A percentile compares a stretch with the other conserved stretches of the same genome.
phyloP scores from a whole-genome alignment of 2,329 filamentous ascomycete genomes.

The Aspergillus proliferans region DNA sequence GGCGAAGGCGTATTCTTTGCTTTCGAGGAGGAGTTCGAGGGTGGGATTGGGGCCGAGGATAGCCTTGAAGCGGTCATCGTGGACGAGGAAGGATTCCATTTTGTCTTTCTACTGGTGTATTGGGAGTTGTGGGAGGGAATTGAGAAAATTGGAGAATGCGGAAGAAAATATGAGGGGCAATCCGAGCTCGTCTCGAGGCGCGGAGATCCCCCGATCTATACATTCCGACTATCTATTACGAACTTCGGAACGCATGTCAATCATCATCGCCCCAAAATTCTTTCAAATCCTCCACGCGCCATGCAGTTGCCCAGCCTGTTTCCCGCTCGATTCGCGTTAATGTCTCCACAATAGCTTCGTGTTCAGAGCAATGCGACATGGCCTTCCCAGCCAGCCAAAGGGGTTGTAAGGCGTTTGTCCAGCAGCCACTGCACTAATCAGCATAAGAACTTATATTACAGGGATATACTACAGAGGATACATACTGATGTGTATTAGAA shows the following conservation, averaged over 20 bases:
- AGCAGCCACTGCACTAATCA: slow-evolving; percentile 27
- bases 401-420: slow-evolving; percentile 44
- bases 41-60: slow-evolving; percentile 32
- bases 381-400: slow-evolving; percentile 43
- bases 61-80: slow-evolving; percentile 17
- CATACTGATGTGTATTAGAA: slow-evolving; percentile 38
- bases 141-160: too few species aligned
- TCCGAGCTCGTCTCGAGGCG: background rate
- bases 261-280: slow-evolving; percentile 46
- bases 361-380: slow-evolving; percentile 42
- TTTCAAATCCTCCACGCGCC: slow-evolving; percentile 48
- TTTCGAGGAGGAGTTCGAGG: slow-evolving; percentile 33
- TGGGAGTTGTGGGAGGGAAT: too few species aligned
- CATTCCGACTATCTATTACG: slow-evolving; percentile 1
- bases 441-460: background rate
- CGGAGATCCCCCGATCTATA: background rate
- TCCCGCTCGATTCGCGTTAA: slow-evolving; percentile 47
- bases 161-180: background rate
- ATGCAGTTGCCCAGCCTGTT: slow-evolving; percentile 50
- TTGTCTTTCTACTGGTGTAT: background rate
- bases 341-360: slow-evolving; percentile 42
- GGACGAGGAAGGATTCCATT: slow-evolving; percentile 4
- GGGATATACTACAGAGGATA: background rate
- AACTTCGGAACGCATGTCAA: slow-evolving; percentile 2
- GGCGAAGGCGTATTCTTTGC: slow-evolving; percentile 40